Base-by-base conservation (phyloP, 2,329 filamentous ascomycete species). In the Talaromyces pinophilus region DNA sequence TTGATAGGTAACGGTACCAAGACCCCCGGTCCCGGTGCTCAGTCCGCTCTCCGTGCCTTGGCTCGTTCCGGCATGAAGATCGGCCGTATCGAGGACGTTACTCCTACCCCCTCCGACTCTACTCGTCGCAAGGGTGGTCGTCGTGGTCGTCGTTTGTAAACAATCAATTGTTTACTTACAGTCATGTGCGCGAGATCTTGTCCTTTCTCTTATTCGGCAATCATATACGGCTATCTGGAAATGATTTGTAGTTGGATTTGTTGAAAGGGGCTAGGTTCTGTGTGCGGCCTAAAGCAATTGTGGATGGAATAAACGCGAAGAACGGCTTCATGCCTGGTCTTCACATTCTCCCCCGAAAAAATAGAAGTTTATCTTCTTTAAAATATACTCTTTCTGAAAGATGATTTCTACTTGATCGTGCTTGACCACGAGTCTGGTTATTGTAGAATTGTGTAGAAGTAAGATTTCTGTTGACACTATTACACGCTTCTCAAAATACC, bases 91-190 rank as follows among this genome's bases (percentile, higher is more conserved):
- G 95, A 99, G 91, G 95, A 99, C 83, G 95, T 99, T 73, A 99
- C 96, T 78, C 95, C 95, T 78, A 99, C 95, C 70, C 95, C 96
- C 78, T 99, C 95, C 84, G 95, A 99, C 86, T 97, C 92, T 83
- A 99, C 95, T 80, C 92, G 95, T 86, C 93, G 94, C 87, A 99
- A 99, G 93, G 95, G 95, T 87, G 95, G 95, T 97, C 93, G 95
- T 86, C 94, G 95, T 92, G 95, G 95, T 98, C 95, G 95, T 87
- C 94, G 95, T 97, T 92, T 99, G 85, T 99, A 87, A 92, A 84
- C 82, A 60, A 44, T 40, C 25, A 42, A 30, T n/a, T 60, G 57
- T 60, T 46, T 60, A 42, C 33, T 22, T 42, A 60, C 57, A 33
- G 38, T 15, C 80, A 38, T 71, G 75, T 74, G 72, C 68, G 70